phyloP scores from a whole-genome alignment of 148 eudicot species.

The Nyssa sinensis region DNA sequence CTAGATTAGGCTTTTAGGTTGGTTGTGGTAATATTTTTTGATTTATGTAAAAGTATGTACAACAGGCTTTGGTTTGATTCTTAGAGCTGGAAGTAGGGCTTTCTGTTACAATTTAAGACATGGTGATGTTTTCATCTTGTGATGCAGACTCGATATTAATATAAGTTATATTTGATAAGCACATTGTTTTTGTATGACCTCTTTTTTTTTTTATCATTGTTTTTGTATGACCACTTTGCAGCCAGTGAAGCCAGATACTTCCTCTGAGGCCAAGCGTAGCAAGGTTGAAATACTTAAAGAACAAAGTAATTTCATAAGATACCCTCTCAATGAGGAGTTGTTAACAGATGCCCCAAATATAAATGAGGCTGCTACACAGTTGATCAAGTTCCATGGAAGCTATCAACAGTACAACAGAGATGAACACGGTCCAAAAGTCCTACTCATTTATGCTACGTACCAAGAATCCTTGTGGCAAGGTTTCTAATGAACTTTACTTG shows the following conservation, averaged over 20 bases:
- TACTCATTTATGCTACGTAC: constrained; percentile 99
- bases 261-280: constrained; percentile 75
- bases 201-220: no score
- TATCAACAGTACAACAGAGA: constrained; percentile 81
- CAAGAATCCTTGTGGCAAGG: constrained; percentile 94
- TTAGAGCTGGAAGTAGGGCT: constrained; percentile 5
- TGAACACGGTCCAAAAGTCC: constrained; percentile 67
- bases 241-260: constrained; percentile 80
- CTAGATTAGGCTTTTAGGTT: background rate
- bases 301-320: constrained; percentile 89
- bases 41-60: no score
- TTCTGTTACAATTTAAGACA: background rate
- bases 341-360: constrained; percentile 72
- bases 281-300: constrained; percentile 96
- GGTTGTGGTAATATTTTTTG: background rate
- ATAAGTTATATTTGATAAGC: background rate
- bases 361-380: constrained; percentile 84
- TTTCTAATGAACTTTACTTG: constrained; percentile 75
- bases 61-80: no score
- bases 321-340: constrained; percentile 92
- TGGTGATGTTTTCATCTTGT: background rate
- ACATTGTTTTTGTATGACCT: background rate
- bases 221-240: constrained; percentile 38
- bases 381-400: constrained; percentile 98
- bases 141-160: background rate